Conservation (phyloP, 2,329 filamentous ascomycete species). For the Cyphellophora europaea region DNA sequence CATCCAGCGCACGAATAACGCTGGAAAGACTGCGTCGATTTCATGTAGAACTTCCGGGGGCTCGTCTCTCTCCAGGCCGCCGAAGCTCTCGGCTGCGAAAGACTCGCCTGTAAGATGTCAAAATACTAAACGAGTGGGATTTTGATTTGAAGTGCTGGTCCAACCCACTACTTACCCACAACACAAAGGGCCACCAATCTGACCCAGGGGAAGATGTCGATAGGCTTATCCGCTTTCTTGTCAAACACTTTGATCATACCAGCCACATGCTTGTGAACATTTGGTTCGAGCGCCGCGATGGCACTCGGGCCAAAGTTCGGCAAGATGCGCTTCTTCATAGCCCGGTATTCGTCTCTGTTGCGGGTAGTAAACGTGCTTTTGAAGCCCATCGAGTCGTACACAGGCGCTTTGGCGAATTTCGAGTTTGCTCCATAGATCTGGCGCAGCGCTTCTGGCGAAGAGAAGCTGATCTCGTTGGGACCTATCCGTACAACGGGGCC, state of each 20-base stretch:
- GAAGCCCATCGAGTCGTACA: slow-evolving; percentile 3
- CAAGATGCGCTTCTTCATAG: slow-evolving; percentile 4
- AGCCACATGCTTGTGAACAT: slow-evolving; percentile 1
- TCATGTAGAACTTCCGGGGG: no score
- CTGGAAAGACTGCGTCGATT: no score
- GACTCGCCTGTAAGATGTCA: slow-evolving; percentile 1
- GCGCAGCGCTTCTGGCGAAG: slow-evolving; percentile 20
- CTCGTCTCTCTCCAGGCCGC: no score
- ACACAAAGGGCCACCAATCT: slow-evolving; percentile 3
- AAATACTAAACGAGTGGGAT: no score
- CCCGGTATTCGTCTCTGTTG: slow-evolving; percentile 1
- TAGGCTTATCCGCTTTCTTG: background rate
- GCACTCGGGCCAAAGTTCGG: slow-evolving; percentile 3
- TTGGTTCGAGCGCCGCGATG: slow-evolving; percentile 2
- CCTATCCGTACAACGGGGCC: slow-evolving; percentile 23
- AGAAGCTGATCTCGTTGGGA: slow-evolving; percentile 20
- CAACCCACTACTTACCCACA: slow-evolving; percentile 2
- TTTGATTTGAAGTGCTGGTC: no score
- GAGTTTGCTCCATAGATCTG: slow-evolving; percentile 21
- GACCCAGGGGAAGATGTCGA: slow-evolving; percentile 3
- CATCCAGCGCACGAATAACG: no score
- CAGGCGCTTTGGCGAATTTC: slow-evolving; percentile 3
- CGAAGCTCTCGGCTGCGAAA: slow-evolving; percentile 3
- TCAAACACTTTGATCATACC: slow-evolving; percentile 3
- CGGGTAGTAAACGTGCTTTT: slow-evolving; percentile 2